phyloP scores from a whole-genome alignment of 2,329 filamentous ascomycete genomes.

The Capronia epimyces region DNA sequence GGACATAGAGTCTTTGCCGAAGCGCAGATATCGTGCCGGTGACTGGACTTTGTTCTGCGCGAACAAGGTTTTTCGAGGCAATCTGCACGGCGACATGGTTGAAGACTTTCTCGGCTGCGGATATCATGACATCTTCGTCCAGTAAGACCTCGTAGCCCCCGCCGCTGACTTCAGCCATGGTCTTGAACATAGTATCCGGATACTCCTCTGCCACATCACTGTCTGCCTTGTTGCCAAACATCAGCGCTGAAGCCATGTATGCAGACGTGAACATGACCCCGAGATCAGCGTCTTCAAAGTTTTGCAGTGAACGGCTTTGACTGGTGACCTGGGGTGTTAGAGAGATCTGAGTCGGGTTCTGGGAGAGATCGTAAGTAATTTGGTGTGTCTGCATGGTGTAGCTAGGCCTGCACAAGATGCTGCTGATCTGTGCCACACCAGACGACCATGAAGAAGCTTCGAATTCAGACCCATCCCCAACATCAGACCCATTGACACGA shows the following conservation, averaged over 20 bases:
- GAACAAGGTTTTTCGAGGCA: constrained; percentile 6
- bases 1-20: constrained; percentile 9
- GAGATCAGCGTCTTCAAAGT: constrained; percentile 10
- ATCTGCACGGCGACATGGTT: constrained; percentile 17
- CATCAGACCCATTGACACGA: neutral
- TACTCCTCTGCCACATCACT: constrained; percentile 7
- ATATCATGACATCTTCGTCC: constrained; percentile 1
- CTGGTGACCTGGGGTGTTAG: neutral
- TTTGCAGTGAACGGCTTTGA: neutral
- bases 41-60: neutral
- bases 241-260: constrained; percentile 4
- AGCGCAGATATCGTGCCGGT: neutral
- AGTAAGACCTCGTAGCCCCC: constrained; percentile 19
- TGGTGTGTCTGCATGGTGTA: neutral
- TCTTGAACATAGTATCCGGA: constrained; percentile 20
- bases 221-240: constrained; percentile 18
- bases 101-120: constrained; percentile 10
- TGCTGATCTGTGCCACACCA: neutral
- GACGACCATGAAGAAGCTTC: neutral
- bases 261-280: constrained; percentile 5
- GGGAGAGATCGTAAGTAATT: neutral
- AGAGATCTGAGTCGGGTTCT: neutral
- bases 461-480: neutral
- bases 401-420: neutral
- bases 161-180: constrained; percentile 15